Evolutionary conservation across 495 filamentous ascomycete species (phyloP), one percentile per base, ranked within the genome.

Genomic region (Neurospora terricola): DNA sequence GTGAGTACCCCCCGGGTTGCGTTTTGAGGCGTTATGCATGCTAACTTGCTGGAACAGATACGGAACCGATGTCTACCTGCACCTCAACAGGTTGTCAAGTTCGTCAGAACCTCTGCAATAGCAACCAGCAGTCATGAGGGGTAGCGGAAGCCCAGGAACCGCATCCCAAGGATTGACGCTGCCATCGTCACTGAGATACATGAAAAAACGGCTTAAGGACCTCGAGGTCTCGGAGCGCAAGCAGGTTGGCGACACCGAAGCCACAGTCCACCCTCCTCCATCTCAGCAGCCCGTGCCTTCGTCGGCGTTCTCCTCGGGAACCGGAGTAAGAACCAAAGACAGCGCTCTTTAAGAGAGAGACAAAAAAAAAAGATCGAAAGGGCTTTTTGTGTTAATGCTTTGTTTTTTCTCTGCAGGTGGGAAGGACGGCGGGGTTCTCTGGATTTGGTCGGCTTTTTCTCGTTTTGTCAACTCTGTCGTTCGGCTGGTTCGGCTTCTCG

Each of bases 81-180:
- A 99, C 81, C 88, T 99, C 21, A 99, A 99, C 84, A 88, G 96
- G 72, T 88, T 99, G 12, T 96, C 93, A 42, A 97, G 93, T 80
- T 97, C 93, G 70, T 97, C 94, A 21, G 96, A 99, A 81, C 96
- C 96, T 72, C 86, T 99, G 42, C 95, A 98, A 92, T 99, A 94
- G 91, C 91, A 96, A 96, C 87, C 87, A 95, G 91, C 93, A 88
- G 93, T 94, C 93, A 94, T 91, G 92, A 95, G 93, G 89, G 92
- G 89, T 70, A 30, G 30, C 45, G 43, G 59, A 34, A 43, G 38
- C 4, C 10, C 83, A 87, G 83, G 83, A 80, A 84, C 82, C 77
- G 83, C 91, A 77, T 84, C 92, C 86, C 93, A 89, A 93, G 93
- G 93, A 96, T 92, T 96, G 93, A 91, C 93, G 87, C 85, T 89